These are phyloP conservation scores for Picea mariana DNA, from an alignment of 83 land plant species.

Conservation along the genomic window DNA sequence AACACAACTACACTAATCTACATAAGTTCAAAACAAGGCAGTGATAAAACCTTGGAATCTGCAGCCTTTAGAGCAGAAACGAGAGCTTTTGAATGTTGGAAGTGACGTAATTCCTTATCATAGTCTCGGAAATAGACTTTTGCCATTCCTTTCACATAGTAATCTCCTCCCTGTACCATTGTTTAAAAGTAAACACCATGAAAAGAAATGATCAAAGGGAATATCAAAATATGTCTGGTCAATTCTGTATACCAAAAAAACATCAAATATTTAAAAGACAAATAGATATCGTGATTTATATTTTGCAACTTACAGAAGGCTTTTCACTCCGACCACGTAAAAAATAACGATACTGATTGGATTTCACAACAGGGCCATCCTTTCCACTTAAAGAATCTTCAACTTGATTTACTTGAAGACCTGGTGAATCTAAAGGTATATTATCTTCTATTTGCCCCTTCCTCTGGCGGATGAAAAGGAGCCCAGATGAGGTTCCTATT, in stretches of 20 bases:
- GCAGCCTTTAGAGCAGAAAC: slow-evolving; percentile 44
- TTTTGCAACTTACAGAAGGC: slow-evolving; percentile 39
- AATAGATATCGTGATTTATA: background rate
- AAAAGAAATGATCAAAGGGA: background rate
- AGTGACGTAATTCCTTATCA: slow-evolving; percentile 73
- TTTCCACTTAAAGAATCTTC: background rate
- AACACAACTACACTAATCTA: too few relatives aligned
- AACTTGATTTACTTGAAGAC: background rate
- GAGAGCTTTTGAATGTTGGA: slow-evolving; percentile 86
- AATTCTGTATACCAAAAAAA: background rate
- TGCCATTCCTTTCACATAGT: slow-evolving; percentile 34
- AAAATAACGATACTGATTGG: slow-evolving; percentile 76
- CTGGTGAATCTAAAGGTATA: slow-evolving; percentile 5
- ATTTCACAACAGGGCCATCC: slow-evolving; percentile 28
- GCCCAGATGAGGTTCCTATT: slow-evolving; percentile 81
- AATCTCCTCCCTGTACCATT: slow-evolving; percentile 59
- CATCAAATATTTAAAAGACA: background rate
- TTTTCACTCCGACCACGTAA: slow-evolving; percentile 74
- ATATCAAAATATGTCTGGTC: background rate
- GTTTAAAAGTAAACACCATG: background rate
- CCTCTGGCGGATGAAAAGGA: slow-evolving; percentile 71
- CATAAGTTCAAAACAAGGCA: too few relatives aligned
- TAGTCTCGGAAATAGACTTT: slow-evolving; percentile 61
- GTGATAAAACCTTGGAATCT: slow-evolving; percentile 43
- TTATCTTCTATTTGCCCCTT: slow-evolving; percentile 35